Percentiles rank a stretch among this genome's conserved stretches.
Evolutionary conservation across 2,329 filamentous ascomycete genomes (phyloP).

Genomic region (Botrytis deweyae): DNA sequence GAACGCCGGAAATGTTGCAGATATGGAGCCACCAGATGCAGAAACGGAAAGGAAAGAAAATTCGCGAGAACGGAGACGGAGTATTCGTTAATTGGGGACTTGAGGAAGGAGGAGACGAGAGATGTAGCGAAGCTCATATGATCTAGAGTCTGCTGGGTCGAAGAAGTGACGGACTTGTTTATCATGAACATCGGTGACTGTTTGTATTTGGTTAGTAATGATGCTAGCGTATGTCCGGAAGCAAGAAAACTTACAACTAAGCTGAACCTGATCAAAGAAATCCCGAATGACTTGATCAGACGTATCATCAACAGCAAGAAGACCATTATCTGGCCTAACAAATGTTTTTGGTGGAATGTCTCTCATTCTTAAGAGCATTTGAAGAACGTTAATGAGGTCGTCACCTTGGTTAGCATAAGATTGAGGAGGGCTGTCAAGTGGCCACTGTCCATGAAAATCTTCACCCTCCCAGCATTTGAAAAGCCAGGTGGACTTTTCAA

Average conservation of each 20-base stretch:
- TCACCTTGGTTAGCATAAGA: constrained; percentile 60
- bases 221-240: too few relatives aligned
- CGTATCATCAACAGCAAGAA: constrained; percentile 38
- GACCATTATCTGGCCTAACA: constrained; percentile 46
- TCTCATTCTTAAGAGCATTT: constrained; percentile 61
- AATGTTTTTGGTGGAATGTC: constrained; percentile 56
- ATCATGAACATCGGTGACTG: constrained; percentile 37
- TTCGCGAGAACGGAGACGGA: background rate
- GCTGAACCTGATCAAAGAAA: constrained; percentile 56
- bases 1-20: constrained; percentile 15
- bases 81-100: background rate
- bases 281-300: constrained; percentile 44
- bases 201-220: constrained; percentile 22
- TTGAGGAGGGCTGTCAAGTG: constrained; percentile 56
- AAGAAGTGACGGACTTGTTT: constrained; percentile 37
- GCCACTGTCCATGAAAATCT: constrained; percentile 53
- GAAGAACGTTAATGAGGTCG: constrained; percentile 56
- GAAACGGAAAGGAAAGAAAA: constrained; percentile 10
- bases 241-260: constrained; percentile 53
- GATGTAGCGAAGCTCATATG: constrained; percentile 51
- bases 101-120: constrained; percentile 46
- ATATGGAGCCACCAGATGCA: constrained; percentile 2
- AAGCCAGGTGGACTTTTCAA: constrained; percentile 68
- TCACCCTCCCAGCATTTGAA: constrained; percentile 68
- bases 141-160: constrained; percentile 45